Evolutionary conservation across 345 rosid species (phyloP).

Genomic region (Gossypium thurberi): DNA sequence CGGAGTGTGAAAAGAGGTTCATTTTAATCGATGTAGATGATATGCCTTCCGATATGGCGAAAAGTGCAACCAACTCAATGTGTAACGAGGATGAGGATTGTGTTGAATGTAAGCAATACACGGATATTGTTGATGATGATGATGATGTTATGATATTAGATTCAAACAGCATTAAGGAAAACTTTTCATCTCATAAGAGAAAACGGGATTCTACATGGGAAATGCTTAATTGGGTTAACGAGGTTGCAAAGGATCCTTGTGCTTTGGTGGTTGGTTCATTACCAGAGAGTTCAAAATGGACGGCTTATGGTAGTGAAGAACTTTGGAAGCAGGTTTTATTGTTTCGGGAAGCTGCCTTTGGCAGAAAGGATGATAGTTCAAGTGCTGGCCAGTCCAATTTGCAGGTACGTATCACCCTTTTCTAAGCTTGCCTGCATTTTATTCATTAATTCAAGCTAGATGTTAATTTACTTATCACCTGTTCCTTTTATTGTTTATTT

Average conservation of each 20-base stretch:
- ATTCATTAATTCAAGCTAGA: neutral
- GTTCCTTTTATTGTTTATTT: neutral
- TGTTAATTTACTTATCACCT: neutral
- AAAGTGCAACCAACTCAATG: neutral
- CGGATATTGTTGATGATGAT: slow-evolving; percentile 11
- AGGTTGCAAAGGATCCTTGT: slow-evolving; percentile 64
- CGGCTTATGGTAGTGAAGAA: slow-evolving; percentile 44
- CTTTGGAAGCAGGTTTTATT: slow-evolving; percentile 70
- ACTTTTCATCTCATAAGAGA: slow-evolving; percentile 32
- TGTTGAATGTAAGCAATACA: slow-evolving; percentile 10
- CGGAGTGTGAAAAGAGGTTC: slow-evolving; percentile 15
- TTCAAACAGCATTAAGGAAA: slow-evolving; percentile 7
- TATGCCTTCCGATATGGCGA: neutral
- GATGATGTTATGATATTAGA: slow-evolving; percentile 17
- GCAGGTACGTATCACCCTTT: slow-evolving; percentile 43
- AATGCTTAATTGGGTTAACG: slow-evolving; percentile 55
- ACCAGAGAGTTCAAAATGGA: slow-evolving; percentile 76
- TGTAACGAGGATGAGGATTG: neutral
- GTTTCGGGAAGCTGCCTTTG: slow-evolving; percentile 43
- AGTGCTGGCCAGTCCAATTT: slow-evolving; percentile 29
- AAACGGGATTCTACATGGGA: slow-evolving; percentile 36
- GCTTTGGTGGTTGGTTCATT: slow-evolving; percentile 33
- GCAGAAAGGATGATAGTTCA: slow-evolving; percentile 30
- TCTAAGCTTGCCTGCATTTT: neutral
- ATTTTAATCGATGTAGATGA: neutral